Evolutionary conservation across 257 asterid species (phyloP), one percentile per base, ranked within the genome.

Genomic region (Solanum lignicaule): DNA sequence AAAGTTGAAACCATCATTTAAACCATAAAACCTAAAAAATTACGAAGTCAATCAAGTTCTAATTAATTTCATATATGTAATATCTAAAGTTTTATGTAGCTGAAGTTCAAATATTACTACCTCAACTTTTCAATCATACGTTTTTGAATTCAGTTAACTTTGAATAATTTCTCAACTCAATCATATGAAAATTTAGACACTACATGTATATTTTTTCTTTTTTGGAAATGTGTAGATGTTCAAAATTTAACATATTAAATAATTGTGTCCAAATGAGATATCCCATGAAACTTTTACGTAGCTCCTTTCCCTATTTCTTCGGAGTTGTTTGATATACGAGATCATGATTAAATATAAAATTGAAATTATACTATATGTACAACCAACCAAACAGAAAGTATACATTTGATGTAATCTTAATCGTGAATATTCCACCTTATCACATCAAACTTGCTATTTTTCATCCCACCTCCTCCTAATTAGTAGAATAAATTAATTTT

Each of bases 121-220:
- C 71, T 62, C 32, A n/a, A n/a, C 15, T n/a, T 55, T 20, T 62
- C 4, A 62, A 0, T 1, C 4, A n/a, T 55, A 1, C 1, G 0
- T 55, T 55, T 55, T 55, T 55, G 10, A 55, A 20, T 18, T 55
- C 4, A 55, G 25, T 55, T 7, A 55, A 20, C 1, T 55, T 3
- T 55, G 11, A 1, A 55, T 55, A 55, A 55, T 55, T 55, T 55
- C 11, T 52, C 10, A 18, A 55, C 2, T 55, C 65, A 55, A 55
- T 2, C 25, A 3, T 62, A 62, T 62, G 16, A 23, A 62, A 62
- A 62, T 2, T 62, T 1, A 60, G 14, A 23, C 3, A 9, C 13
- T 23, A 2, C 2, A 62, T 23, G 6, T 58, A 21, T 58, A 60
- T 60, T 60, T 21, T 52, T 16, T 52, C n/a, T 52, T 52, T 52